phyloP scores from a whole-genome alignment of 2,329 filamentous ascomycete species.

The Paecilomyces niveus region DNA sequence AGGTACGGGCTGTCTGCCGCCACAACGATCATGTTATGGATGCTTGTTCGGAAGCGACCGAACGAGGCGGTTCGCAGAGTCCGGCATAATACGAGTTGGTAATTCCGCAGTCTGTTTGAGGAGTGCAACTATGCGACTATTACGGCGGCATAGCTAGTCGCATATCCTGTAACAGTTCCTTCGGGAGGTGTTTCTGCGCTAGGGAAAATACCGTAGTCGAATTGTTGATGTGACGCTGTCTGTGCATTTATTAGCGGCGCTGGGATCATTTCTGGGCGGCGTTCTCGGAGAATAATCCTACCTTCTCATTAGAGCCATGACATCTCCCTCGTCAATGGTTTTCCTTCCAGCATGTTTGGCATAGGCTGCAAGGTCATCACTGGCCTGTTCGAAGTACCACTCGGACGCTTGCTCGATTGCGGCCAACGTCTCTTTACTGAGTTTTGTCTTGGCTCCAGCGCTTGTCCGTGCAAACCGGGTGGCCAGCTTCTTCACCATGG shows the following conservation, averaged over 20 bases:
- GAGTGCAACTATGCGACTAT: constrained; percentile 7
- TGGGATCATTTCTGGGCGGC: neutral
- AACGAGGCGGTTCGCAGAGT: constrained; percentile 66
- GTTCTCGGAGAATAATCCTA: constrained; percentile 38
- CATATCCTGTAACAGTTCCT: constrained; percentile 76
- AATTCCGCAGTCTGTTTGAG: constrained; percentile 22
- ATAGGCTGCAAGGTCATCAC: constrained; percentile 72
- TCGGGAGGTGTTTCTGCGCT: constrained; percentile 73
- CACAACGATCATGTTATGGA: constrained; percentile 92
- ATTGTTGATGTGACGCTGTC: constrained; percentile 68
- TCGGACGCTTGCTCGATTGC: constrained; percentile 75
- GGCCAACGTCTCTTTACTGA: constrained; percentile 65
- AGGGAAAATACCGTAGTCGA: constrained; percentile 74
- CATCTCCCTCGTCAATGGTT: constrained; percentile 78
- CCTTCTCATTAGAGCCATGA: constrained; percentile 76
- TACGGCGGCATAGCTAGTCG: constrained; percentile 37
- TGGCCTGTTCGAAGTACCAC: constrained; percentile 86
- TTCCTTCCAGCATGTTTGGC: constrained; percentile 75
- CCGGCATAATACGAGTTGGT: constrained; percentile 70
- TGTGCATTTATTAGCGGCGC: constrained; percentile 38
- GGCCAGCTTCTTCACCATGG: constrained; percentile 60
- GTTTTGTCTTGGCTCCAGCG: constrained; percentile 58
- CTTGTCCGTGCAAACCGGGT: constrained; percentile 63
- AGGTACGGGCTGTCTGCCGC: constrained; percentile 83
- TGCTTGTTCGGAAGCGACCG: constrained; percentile 83